Evolutionary conservation across 202 grass and related monocot genomes (phyloP).

Genomic region (Carex sylvatica): DNA sequence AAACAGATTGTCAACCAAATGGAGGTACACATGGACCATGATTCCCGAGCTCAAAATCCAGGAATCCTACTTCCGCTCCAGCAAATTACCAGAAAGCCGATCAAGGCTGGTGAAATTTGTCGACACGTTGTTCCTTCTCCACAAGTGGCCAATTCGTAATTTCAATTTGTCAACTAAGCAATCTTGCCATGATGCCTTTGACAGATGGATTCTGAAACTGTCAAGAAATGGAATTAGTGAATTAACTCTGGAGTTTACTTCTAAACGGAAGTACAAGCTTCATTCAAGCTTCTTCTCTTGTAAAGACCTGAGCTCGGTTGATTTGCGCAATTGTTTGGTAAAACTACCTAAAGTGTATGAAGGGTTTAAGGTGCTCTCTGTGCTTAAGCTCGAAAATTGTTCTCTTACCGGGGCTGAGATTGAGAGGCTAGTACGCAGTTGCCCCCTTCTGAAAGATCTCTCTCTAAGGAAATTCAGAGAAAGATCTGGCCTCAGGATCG

Average conservation of each 20-base stretch:
- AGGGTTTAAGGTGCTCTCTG: constrained; percentile 18
- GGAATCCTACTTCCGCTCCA: background rate
- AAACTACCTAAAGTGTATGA: constrained; percentile 17
- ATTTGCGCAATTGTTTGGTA: constrained; percentile 16
- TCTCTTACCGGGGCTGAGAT: constrained; percentile 10
- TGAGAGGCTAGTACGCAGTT: constrained; percentile 18
- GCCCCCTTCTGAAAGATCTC: constrained; percentile 17
- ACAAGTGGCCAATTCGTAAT: constrained; percentile 17
- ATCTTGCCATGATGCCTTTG: background rate
- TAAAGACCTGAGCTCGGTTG: background rate
- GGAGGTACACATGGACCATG: constrained; percentile 22
- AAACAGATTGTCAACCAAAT: constrained; percentile 14
- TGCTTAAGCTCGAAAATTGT: constrained; percentile 4
- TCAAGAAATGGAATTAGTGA: constrained; percentile 23
- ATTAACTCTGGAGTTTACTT: constrained; percentile 16
- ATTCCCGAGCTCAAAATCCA: background rate
- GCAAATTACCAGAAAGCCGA: background rate
- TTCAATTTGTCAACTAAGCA: constrained; percentile 1
- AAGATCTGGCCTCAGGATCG: constrained; percentile 6
- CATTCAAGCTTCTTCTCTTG: constrained; percentile 19
- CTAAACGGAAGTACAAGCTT: constrained; percentile 14
- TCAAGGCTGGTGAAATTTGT: constrained; percentile 29
- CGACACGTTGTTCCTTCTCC: constrained; percentile 22
- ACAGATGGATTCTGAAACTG: constrained; percentile 33
- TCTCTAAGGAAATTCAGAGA: constrained; percentile 14